phyloP scores from a whole-genome alignment of 352 stramenopile genomes.

The Pythium periplocum region DNA sequence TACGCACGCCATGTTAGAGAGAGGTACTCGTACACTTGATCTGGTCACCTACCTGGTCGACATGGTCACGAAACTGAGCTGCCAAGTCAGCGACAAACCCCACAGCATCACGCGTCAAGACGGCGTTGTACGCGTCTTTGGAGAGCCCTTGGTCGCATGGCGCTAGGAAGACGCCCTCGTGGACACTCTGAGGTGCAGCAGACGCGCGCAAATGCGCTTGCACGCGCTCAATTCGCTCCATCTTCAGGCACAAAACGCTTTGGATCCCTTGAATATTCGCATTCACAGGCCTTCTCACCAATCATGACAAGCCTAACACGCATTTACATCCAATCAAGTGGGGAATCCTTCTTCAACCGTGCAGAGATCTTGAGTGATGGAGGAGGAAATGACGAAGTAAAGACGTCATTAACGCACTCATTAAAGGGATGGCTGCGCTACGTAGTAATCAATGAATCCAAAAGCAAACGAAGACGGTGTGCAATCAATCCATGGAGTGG shows the following conservation, averaged over 20 bases:
- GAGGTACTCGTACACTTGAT: constrained; percentile 1
- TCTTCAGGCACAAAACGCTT: not conserved
- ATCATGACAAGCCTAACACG: not conserved
- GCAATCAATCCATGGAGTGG: no score
- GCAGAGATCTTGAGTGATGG: no score
- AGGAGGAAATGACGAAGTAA: no score
- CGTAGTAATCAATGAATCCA: no score
- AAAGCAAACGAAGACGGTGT: no score
- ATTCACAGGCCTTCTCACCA: no score
- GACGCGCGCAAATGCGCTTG: constrained; percentile 9
- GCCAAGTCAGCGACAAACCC: constrained; percentile 85
- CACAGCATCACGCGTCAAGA: constrained; percentile 82
- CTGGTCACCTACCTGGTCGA: constrained; percentile 26
- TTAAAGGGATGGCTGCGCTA: no score
- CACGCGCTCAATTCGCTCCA: constrained; percentile 21
- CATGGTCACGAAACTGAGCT: constrained; percentile 58
- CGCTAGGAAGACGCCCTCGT: constrained; percentile 13
- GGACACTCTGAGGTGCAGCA: not conserved
- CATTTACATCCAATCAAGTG: not conserved
- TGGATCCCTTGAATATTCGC: no score
- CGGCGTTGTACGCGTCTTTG: constrained; percentile 37
- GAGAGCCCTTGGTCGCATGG: constrained; percentile 12
- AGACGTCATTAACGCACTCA: no score
- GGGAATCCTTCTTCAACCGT: no score
- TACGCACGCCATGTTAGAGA: constrained; percentile 11